phyloP scores from a whole-genome alignment of 2,329 filamentous ascomycete species.

The Alternaria viburni region DNA sequence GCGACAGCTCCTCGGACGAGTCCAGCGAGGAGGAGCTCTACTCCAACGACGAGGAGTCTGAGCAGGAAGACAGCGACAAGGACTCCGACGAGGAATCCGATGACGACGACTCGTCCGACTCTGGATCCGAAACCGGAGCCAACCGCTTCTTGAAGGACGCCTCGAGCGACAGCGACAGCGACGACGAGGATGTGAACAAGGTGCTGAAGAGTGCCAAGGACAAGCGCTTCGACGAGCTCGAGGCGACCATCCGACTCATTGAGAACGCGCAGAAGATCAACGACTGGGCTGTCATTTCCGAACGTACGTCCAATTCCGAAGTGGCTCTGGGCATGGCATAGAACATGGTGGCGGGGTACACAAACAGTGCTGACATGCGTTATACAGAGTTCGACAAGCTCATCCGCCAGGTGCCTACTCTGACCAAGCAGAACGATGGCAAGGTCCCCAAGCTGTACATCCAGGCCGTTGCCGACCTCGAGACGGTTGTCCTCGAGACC shows the following conservation, averaged over 20 bases:
- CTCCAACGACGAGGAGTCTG: slow-evolving; percentile 70
- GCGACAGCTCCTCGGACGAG: slow-evolving; percentile 95
- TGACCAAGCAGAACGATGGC: slow-evolving; percentile 65
- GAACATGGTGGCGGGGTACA: slow-evolving; percentile 6
- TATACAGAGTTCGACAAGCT: slow-evolving; percentile 87
- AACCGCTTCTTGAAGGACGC: slow-evolving; percentile 83
- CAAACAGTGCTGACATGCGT: slow-evolving; percentile 26
- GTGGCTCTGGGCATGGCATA: neutral
- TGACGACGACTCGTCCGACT: slow-evolving; percentile 61
- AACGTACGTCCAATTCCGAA: slow-evolving; percentile 65
- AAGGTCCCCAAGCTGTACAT: slow-evolving; percentile 90
- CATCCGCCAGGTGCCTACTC: slow-evolving; percentile 75
- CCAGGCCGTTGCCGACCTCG: slow-evolving; percentile 89
- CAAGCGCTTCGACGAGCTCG: slow-evolving; percentile 93
- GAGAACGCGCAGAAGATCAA: slow-evolving; percentile 98
- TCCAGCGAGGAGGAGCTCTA: slow-evolving; percentile 95
- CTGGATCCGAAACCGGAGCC: slow-evolving; percentile 70
- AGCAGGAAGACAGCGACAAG: slow-evolving; percentile 55
- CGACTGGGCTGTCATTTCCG: slow-evolving; percentile 92
- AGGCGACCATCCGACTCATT: slow-evolving; percentile 86
- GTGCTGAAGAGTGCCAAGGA: slow-evolving; percentile 98
- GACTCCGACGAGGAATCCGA: slow-evolving; percentile 66
- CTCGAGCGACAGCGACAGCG: slow-evolving; percentile 78
- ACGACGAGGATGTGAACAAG: slow-evolving; percentile 83
- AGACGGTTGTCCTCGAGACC: slow-evolving; percentile 92